Conservation (phyloP, 1,139 yeast species). For the Yamadazyma conglobata region DNA sequence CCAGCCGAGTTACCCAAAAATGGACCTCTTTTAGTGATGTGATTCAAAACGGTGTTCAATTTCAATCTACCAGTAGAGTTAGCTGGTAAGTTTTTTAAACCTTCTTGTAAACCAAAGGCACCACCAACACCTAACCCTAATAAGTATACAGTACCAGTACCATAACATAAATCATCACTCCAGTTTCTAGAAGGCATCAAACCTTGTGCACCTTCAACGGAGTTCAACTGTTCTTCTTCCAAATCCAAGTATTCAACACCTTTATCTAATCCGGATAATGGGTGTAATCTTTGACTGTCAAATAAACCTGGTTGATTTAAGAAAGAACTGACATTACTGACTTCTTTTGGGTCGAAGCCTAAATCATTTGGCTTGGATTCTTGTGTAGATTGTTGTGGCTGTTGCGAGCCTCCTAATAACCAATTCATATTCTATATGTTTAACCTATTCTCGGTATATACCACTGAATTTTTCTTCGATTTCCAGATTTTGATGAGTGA, state of each 20-base stretch:
- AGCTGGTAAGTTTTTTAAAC: constrained; percentile 70
- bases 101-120: constrained; percentile 81
- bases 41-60: constrained; percentile 85
- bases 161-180: constrained; percentile 96
- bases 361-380: constrained; percentile 31
- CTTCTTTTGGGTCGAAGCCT: constrained; percentile 68
- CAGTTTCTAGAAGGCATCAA: constrained; percentile 92
- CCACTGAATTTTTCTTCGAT: background rate
- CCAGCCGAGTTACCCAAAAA: constrained; percentile 94
- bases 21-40: constrained; percentile 93
- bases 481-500: constrained; percentile 5
- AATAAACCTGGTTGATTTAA: constrained; percentile 59
- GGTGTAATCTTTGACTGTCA: constrained; percentile 79
- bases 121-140: constrained; percentile 83
- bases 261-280: constrained; percentile 87
- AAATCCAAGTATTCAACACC: constrained; percentile 88
- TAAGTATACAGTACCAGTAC: constrained; percentile 92
- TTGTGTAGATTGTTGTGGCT: constrained; percentile 16
- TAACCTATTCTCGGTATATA: background rate
- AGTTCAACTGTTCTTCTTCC: constrained; percentile 71
- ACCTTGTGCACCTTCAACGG: constrained; percentile 84
- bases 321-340: constrained; percentile 61
- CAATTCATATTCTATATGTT: constrained; percentile 28
- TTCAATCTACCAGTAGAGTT: constrained; percentile 73
- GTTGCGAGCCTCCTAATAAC: constrained; percentile 53